Percentiles rank a stretch among this genome's conserved stretches.
phyloP scores from a whole-genome alignment of 2,329 filamentous ascomycete species.

The Verticillium zaregamsianum region DNA sequence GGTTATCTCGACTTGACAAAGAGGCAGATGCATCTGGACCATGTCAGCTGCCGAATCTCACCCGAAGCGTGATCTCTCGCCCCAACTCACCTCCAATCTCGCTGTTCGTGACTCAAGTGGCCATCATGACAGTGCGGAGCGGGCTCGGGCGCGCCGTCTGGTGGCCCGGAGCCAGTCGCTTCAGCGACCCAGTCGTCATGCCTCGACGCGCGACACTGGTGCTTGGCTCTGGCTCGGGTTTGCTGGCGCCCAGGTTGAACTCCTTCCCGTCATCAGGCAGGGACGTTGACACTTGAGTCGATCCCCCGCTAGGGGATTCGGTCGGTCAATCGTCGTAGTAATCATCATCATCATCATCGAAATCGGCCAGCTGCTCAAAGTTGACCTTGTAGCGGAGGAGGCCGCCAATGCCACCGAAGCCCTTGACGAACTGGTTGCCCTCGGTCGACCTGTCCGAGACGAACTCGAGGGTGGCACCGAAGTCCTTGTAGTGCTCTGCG shows the following conservation, averaged over 20 bases:
- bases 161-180: slow-evolving; percentile 39
- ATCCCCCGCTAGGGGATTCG: slow-evolving; percentile 86
- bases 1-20: neutral
- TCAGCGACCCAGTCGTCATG: slow-evolving; percentile 40
- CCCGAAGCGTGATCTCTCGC: neutral
- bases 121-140: slow-evolving; percentile 65
- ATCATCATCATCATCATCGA: slow-evolving; percentile 87
- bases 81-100: slow-evolving; percentile 11
- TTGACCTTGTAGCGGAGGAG: slow-evolving; percentile 99
- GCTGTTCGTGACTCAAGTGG: slow-evolving; percentile 42
- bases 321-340: slow-evolving; percentile 88
- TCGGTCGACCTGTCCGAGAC: slow-evolving; percentile 96
- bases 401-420: slow-evolving; percentile 96
- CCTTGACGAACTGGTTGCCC: slow-evolving; percentile 99
- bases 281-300: slow-evolving; percentile 58
- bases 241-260: slow-evolving; percentile 9
- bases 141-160: slow-evolving; percentile 60
- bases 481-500: slow-evolving; percentile 96
- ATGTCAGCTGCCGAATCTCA: neutral
- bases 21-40: neutral
- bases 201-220: slow-evolving; percentile 38
- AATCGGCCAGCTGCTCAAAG: slow-evolving; percentile 96
- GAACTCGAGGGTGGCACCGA: slow-evolving; percentile 92
- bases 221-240: slow-evolving; percentile 34
- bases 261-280: slow-evolving; percentile 25